Evolutionary conservation across 441 rosid genomes (phyloP), one percentile per base, ranked within the genome.

Genomic region (Populus tomentosa): DNA sequence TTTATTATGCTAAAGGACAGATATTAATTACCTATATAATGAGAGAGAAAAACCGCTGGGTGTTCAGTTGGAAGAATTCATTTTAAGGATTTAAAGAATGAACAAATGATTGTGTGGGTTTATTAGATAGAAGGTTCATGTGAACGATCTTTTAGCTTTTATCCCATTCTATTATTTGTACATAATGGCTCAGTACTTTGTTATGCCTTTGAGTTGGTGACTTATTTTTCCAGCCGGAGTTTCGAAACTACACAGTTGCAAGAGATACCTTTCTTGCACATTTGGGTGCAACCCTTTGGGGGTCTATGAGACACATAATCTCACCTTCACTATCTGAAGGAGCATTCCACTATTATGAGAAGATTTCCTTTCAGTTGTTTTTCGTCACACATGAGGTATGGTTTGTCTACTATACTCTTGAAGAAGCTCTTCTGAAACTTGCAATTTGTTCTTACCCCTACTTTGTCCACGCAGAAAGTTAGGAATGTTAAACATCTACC

Each of bases 301-400:
- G 98, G 59, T 91, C 98, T 35, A 86, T 97, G 95, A 91, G 95
- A 84, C 99, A 97, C 74, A 82, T 97, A 75, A 77, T 93, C 81
- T 90, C 99, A 70, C 99, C 98, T 64, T 97, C 98, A 71, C 84
- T 94, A 81, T 94, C 97, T 82, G 98, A 94, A 81, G 99, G 98
- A 78, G 94, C 98, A 83, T 94, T 93, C 85, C 99, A 94, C 82
- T 89, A 90, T 83, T 97, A 97, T 81, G 99, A 94, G 85, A 93
- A 89, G 85, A 85, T 97, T 81, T 94, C 98, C 26, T 97, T 93
- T 83, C 99, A 97, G 87, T 87, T 97, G 80, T 88, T 92, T 83
- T 97, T 97, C 83, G 85, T 97, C 80, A 94, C 98, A 30, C 96
- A 88, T 81, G 99, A 96, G 99, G 99, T 96, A 83, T 84, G 84